These are phyloP conservation scores for Rutstroemia sp. DNA, from an alignment of 2,329 filamentous ascomycete genomes.

Conservation along the genomic window DNA sequence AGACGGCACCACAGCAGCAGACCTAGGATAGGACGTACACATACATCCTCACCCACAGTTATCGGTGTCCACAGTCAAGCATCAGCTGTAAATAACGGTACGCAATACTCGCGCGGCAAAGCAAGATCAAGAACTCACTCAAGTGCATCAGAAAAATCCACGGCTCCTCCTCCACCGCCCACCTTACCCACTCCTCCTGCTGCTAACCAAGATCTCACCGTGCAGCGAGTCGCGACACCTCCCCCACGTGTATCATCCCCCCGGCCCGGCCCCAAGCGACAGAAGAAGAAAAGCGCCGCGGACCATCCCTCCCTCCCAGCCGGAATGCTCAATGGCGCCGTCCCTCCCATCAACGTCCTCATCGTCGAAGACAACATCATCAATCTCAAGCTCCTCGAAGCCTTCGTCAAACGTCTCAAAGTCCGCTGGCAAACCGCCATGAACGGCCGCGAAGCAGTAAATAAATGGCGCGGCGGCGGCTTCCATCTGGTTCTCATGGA, in stretches of 20 bases:
- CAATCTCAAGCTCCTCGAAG: conserved; percentile 86
- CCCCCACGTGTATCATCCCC: conserved; percentile 43
- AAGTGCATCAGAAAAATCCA: conserved; percentile 28
- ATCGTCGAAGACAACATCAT: conserved; percentile 99
- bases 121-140: conserved; percentile 48
- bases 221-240: conserved; percentile 33
- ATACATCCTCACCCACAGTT: conserved; percentile 75
- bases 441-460: conserved; percentile 88
- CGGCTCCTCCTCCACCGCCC: conserved; percentile 35
- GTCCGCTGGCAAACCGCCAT: conserved; percentile 96
- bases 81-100: conserved; percentile 23
- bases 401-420: conserved; percentile 91
- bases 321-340: conserved; percentile 67
- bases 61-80: conserved; percentile 33
- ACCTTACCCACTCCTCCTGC: conserved; percentile 47
- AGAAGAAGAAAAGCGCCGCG: conserved; percentile 45
- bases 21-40: conserved; percentile 59
- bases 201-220: conserved; percentile 41
- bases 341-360: conserved; percentile 93
- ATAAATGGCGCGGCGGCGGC: conserved; percentile 85
- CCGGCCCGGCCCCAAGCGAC: conserved; percentile 28
- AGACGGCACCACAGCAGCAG: conserved; percentile 49
- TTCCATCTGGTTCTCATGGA: conserved; percentile 98
- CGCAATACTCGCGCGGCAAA: conserved; percentile 28
- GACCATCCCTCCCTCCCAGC: conserved; percentile 44